Percentiles rank a stretch among this genome's conserved stretches.
phyloP scores from a whole-genome alignment of 2,329 filamentous ascomycete species.

The Pyrenophora teres region DNA sequence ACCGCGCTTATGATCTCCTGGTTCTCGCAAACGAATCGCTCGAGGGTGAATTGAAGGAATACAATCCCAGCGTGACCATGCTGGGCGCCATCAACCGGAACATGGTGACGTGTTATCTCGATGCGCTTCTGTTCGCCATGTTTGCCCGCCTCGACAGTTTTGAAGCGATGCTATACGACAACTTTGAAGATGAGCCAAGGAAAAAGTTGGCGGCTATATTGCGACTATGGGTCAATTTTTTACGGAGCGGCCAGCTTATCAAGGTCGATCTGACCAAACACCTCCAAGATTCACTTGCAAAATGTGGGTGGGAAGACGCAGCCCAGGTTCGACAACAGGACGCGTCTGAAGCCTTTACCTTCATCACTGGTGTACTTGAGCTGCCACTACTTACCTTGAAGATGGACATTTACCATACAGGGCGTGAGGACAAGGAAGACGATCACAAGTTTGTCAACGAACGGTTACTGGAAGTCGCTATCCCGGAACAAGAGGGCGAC shows the following conservation, averaged over 20 bases:
- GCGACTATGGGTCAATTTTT: constrained; percentile 89
- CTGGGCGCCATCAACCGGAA: constrained; percentile 84
- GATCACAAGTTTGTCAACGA: constrained; percentile 97
- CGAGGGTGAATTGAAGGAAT: constrained; percentile 76
- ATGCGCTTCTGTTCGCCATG: constrained; percentile 92
- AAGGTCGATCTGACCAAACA: constrained; percentile 82
- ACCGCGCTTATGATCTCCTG: constrained; percentile 77
- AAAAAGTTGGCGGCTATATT: constrained; percentile 77
- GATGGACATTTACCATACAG: constrained; percentile 92
- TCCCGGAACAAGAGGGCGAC: constrained; percentile 73
- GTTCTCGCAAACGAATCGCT: constrained; percentile 79
- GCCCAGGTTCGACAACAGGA: constrained; percentile 82
- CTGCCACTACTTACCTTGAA: constrained; percentile 87
- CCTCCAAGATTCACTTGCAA: constrained; percentile 79
- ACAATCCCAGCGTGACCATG: constrained; percentile 72
- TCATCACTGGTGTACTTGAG: constrained; percentile 88
- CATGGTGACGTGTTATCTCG: constrained; percentile 91
- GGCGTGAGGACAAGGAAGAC: constrained; percentile 78
- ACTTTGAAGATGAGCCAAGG: constrained; percentile 72
- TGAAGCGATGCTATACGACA: constrained; percentile 85
- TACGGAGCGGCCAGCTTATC: constrained; percentile 83
- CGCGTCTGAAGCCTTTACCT: constrained; percentile 92
- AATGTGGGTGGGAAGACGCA: constrained; percentile 88
- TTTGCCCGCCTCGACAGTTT: constrained; percentile 89
- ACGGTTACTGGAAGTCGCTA: constrained; percentile 83